Evolutionary conservation across 495 filamentous ascomycete genomes (phyloP), one percentile per base, ranked within the genome.

Genomic region (Hypoxylon rickii): DNA sequence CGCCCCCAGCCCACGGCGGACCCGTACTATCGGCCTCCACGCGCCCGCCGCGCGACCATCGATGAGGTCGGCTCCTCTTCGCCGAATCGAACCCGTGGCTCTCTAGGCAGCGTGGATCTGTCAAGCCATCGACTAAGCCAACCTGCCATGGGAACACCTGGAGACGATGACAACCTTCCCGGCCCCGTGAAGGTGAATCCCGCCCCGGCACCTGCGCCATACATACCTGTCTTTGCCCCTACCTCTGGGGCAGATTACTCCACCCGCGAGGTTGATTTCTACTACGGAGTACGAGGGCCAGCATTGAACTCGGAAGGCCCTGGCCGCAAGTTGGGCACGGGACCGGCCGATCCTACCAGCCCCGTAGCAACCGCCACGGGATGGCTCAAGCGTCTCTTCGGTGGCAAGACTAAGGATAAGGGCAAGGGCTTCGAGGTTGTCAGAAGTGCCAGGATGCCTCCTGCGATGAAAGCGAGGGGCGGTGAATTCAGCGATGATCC

Each of bases 391-490:
- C 79, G 79, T 29, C 72, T 96, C 24, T 82, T 96, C 51, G 85
- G 85, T 21, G 89, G 86, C 6, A 91, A 94, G 69, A 88, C 83
- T 2, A 96, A 94, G 61, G 90, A 94, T 36, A 94, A 84, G 63
- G 88, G 87, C 21, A 97, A 96, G 70, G 94, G 94, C 0, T 98
- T 98, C 51, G 94, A 96, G 67, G 94, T 98, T 12, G 94, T 97
- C 10, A 79, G 94, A 65, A 96, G 91, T 64, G 80, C 89, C 33
- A 81, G 91, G 59, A 82, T 86, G 83, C 76, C 78, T 61, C 70
- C 84, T 55, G 68, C 81, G 60, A 70, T 90, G 86, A 73, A 69
- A 22, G 67, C 73, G 3, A 54, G 59, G 17, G 72, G 74, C 7
- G 83, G 84, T 44, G 82, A 83, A 7, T 82, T 82, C 10, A 73